Base-by-base conservation (phyloP, 2,329 filamentous ascomycete species). In the Diplodia mutila region DNA sequence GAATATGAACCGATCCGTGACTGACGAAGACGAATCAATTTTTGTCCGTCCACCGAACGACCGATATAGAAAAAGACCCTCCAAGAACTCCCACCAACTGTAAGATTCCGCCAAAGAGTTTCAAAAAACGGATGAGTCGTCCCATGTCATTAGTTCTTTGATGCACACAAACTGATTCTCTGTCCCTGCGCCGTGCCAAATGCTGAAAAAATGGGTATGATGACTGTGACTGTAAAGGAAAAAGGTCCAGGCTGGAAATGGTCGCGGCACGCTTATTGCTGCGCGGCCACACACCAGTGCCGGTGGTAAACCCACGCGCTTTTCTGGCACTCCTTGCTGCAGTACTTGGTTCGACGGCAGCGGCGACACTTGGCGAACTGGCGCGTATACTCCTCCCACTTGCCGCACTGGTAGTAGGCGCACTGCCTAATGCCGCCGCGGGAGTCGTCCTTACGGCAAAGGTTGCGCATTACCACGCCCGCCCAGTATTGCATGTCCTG, bases 401-500 rank as follows among this genome's bases (percentile, higher is more conserved):
- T 97, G 69, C 94, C 94, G 79, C 95, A 99, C 80, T 97, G 90
- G 82, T 97, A 99, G 82, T 97, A 97, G 65, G 95, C 95, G 79
- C 95, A 99, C 78, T 99, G 95, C 67, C 95, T 87, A 72, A 99
- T 98, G 68, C 95, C 95, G 51, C 95, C 95, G 57, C 92, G 87
- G 12, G 91, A 92, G 77, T 99, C 95, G 77, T 99, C 95, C 82
- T 99, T 99, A 71, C 95, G 92, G 84, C 95, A 99, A 61, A 99
- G 87, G 77, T 99, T 99, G 71, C 95, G 88, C 95, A 99, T 99
- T 54, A 99, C 95, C 18, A 99, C 95, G 70, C 94, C 95, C 21
- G 95, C 95, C 95, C 95, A 99, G 82, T 99, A 99, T 79, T 97
- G 94, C 95, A 99, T 99, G 77, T 97, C 94, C 69, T 93, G 92